phyloP scores from a whole-genome alignment of 2,329 filamentous ascomycete species.

The Graphium sp. region DNA sequence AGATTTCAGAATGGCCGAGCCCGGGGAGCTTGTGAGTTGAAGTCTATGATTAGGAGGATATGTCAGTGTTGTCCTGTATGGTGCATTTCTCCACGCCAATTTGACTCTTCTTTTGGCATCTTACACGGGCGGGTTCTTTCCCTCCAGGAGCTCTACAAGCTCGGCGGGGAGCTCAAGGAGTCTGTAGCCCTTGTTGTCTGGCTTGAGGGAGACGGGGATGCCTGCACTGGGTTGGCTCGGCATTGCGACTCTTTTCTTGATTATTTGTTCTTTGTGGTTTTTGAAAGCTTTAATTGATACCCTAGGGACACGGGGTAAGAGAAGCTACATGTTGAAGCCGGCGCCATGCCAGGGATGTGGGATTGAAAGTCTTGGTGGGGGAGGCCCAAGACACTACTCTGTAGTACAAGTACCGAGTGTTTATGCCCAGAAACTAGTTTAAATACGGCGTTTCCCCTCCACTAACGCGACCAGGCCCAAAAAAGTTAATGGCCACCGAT shows the following conservation, averaged over 20 bases:
- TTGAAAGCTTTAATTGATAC: background rate
- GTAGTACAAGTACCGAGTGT: background rate
- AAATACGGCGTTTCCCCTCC: too few species aligned
- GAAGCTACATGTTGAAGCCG: background rate
- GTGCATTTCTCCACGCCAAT: too few species aligned
- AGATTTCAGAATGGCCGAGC: conserved; percentile 29
- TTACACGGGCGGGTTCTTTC: conserved; percentile 33
- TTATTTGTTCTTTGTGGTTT: background rate
- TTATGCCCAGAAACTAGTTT: too few species aligned
- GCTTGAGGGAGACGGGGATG: conserved; percentile 31
- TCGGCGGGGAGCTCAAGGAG: conserved; percentile 46
- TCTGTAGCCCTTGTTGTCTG: conserved; percentile 33
- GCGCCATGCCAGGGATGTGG: background rate
- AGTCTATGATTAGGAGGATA: background rate
- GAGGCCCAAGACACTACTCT: background rate
- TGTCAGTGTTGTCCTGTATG: too few species aligned
- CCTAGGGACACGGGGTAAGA: background rate
- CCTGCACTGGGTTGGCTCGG: conserved; percentile 25
- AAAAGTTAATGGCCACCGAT: too few species aligned
- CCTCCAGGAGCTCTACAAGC: conserved; percentile 35
- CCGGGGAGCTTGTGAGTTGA: background rate
- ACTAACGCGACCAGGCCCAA: too few species aligned
- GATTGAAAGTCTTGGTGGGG: background rate
- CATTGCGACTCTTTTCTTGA: conserved; percentile 13
- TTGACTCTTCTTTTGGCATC: conserved; percentile 7